phyloP scores from a whole-genome alignment of 106 monocot species.

The Narthecium ossifragum region DNA sequence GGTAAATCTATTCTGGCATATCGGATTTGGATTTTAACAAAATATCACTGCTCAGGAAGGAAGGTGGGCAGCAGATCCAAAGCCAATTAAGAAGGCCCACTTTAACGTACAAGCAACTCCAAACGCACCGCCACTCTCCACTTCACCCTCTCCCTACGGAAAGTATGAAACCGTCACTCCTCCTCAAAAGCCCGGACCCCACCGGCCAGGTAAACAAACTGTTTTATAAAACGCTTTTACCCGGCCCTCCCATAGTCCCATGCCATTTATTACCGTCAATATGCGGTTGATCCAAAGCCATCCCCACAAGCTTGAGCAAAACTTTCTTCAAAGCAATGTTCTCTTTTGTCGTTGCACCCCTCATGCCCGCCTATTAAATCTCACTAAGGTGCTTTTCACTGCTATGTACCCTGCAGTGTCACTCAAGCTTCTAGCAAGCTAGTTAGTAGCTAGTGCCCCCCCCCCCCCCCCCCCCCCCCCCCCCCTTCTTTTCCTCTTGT shows the following conservation, averaged over 20 bases:
- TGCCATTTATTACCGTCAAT: background rate
- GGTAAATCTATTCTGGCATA: too few species aligned
- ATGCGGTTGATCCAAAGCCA: background rate
- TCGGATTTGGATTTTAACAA: too few species aligned
- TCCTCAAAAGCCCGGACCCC: background rate
- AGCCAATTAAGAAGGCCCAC: background rate
- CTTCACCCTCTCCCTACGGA: too few species aligned
- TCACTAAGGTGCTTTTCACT: background rate
- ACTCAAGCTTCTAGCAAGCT: too few species aligned
- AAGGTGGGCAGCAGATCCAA: background rate
- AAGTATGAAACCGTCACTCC: too few species aligned
- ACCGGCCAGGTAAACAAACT: background rate
- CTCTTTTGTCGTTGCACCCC: constrained; percentile 10
- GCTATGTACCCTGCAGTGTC: too few species aligned
- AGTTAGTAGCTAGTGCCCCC: too few species aligned
- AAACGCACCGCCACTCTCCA: background rate
- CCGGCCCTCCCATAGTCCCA: background rate
- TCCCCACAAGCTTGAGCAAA: background rate
- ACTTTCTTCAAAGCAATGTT: constrained; percentile 30
- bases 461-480: too few species aligned
- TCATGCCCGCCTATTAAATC: background rate
- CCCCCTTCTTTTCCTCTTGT: background rate
- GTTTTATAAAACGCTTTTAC: background rate
- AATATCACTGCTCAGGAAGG: too few species aligned
- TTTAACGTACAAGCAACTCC: background rate